Conservation (phyloP, 805 yeast genomes). For the Schizosaccharomyces lindneri region DNA sequence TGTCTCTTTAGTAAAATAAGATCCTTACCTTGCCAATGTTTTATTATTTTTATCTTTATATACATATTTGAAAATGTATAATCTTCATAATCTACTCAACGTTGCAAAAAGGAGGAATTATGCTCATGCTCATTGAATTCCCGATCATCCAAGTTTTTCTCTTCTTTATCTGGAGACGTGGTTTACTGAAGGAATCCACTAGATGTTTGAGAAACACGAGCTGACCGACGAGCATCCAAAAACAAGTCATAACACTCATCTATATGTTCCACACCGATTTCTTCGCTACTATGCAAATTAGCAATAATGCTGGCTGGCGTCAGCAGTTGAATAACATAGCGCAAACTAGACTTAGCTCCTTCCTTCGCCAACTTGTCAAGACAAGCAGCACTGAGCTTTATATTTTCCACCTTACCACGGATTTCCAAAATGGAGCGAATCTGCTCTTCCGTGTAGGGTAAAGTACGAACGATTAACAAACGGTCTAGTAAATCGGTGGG, state of each 20-base stretch:
- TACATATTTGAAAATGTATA: too few relatives aligned
- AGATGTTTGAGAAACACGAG: slow-evolving; percentile 26
- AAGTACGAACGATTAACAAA: slow-evolving; percentile 69
- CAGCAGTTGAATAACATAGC: slow-evolving; percentile 76
- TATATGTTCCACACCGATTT: slow-evolving; percentile 42
- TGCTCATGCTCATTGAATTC: not conserved
- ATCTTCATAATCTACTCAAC: too few relatives aligned
- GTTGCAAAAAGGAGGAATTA: too few relatives aligned
- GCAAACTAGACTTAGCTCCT: slow-evolving; percentile 56
- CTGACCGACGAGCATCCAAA: slow-evolving; percentile 65
- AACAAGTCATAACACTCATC: slow-evolving; percentile 66
- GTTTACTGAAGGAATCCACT: not conserved
- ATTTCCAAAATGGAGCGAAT: slow-evolving; percentile 59
- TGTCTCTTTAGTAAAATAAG: too few relatives aligned
- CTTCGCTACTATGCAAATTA: slow-evolving; percentile 43
- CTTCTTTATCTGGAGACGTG: not conserved
- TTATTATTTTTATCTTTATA: too few relatives aligned
- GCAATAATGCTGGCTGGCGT: slow-evolving; percentile 77
- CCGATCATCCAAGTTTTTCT: not conserved
- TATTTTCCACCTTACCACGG: slow-evolving; percentile 54
- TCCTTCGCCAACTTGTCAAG: slow-evolving; percentile 45
- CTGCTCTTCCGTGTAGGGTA: slow-evolving; percentile 68
- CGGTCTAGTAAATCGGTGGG: slow-evolving; percentile 90
- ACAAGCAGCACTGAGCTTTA: slow-evolving; percentile 42
- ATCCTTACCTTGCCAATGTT: too few relatives aligned